Percentiles rank a stretch among this genome's conserved stretches.
Conservation (phyloP, 176 grass and related monocot genomes). For the Lolium perenne region DNA sequence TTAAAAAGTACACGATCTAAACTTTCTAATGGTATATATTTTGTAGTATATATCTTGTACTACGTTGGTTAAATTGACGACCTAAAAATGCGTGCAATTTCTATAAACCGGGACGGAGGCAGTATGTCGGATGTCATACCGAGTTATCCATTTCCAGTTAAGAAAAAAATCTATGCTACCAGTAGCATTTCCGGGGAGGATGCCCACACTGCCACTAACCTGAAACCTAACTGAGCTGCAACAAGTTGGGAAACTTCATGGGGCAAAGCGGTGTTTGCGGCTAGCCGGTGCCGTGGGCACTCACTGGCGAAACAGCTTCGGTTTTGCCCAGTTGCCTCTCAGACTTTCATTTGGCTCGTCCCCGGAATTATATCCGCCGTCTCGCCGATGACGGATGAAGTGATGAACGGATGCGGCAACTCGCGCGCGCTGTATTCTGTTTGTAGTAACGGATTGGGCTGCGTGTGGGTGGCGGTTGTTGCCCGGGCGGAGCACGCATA, state of each 20-base stretch:
- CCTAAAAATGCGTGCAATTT: too few relatives aligned
- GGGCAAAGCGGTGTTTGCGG: too few relatives aligned
- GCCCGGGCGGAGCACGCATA: not conserved
- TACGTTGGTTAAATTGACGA: too few relatives aligned
- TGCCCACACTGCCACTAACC: constrained; percentile 25
- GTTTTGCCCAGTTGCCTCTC: constrained; percentile 25
- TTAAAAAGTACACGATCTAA: too few relatives aligned
- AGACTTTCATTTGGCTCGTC: not conserved
- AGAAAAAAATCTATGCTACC: not conserved
- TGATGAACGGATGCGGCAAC: not conserved
- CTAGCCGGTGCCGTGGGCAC: constrained; percentile 53
- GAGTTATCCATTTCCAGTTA: not conserved
- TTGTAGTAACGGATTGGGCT: too few relatives aligned
- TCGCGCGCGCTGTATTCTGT: not conserved
- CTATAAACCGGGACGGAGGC: too few relatives aligned
- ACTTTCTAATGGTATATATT: too few relatives aligned
- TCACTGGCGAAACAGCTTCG: constrained; percentile 13
- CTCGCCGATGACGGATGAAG: not conserved
- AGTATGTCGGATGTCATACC: too few relatives aligned
- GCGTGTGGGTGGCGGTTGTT: not conserved
- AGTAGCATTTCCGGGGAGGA: not conserved
- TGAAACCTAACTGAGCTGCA: constrained; percentile 8
- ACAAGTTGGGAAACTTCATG: not conserved
- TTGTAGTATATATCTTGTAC: too few relatives aligned
- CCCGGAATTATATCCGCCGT: constrained; percentile 24